Conservation (phyloP, 441 rosid species). For the Jatropha multifida region DNA sequence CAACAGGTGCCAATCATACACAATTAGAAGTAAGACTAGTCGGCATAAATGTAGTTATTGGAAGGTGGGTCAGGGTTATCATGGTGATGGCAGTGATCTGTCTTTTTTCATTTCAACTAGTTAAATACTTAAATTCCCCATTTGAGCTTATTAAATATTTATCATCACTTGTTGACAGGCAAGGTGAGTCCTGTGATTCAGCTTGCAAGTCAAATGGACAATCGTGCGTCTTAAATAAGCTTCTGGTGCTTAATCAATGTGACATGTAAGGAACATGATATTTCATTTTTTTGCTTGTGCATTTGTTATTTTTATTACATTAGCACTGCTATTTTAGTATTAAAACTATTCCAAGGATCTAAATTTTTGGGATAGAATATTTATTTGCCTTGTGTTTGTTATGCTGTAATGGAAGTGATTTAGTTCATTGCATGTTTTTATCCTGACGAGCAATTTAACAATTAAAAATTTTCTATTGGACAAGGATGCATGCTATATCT, state of each 20-base stretch:
- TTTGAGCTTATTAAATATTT: conserved; percentile 19
- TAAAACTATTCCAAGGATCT: background rate
- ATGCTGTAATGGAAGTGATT: background rate
- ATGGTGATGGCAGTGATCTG: conserved; percentile 13
- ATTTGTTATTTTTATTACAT: background rate
- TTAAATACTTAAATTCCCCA: conserved; percentile 14
- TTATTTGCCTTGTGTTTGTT: background rate
- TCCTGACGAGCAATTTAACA: background rate
- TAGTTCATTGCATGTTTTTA: background rate
- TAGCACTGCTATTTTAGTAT: background rate
- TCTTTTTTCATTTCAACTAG: conserved; percentile 11
- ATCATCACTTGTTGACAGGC: conserved; percentile 45
- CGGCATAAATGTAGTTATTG: conserved; percentile 78
- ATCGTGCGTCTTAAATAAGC: conserved; percentile 84
- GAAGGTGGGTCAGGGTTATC: conserved; percentile 51
- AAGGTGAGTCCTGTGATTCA: conserved; percentile 86
- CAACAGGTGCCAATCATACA: conserved; percentile 47
- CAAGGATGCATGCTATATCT: background rate
- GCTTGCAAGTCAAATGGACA: conserved; percentile 82
- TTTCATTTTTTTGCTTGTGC: background rate
- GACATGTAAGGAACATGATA: conserved; percentile 54
- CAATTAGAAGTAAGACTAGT: conserved; percentile 64
- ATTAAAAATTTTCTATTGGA: background rate
- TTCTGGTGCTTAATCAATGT: conserved; percentile 78
- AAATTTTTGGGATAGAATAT: background rate